phyloP scores from a whole-genome alignment of 176 grass and related monocot species.

The Aegilops tauschii region DNA sequence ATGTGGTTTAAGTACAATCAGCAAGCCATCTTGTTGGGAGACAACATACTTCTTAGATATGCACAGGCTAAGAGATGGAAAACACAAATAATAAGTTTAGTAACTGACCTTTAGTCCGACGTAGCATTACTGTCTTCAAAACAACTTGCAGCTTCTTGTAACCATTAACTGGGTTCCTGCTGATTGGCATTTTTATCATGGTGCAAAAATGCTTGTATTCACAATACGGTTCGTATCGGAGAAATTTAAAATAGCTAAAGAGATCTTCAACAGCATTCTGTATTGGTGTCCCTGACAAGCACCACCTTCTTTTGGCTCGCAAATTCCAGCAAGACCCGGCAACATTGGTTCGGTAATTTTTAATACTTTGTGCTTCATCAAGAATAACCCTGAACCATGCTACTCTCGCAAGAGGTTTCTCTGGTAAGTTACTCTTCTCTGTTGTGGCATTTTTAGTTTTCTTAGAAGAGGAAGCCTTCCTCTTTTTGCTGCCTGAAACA shows the following conservation, averaged over 20 bases:
- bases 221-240: conserved; percentile 87
- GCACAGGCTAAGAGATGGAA: neutral
- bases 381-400: conserved; percentile 96
- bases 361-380: conserved; percentile 99
- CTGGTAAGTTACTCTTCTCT: conserved; percentile 53
- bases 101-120: conserved; percentile 91
- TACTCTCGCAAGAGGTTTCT: conserved; percentile 91
- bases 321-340: conserved; percentile 96
- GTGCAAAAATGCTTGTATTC: conserved; percentile 72
- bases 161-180: conserved; percentile 63
- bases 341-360: conserved; percentile 95
- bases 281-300: conserved; percentile 98
- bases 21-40: neutral
- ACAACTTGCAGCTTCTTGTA: conserved; percentile 96
- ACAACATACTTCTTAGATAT: neutral
- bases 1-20: neutral
- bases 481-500: conserved; percentile 65
- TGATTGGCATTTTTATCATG: conserved; percentile 90
- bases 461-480: conserved; percentile 47
- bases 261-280: conserved; percentile 98
- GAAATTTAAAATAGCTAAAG: conserved; percentile 96
- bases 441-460: conserved; percentile 46
- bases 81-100: neutral
- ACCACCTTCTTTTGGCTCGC: conserved; percentile 99
- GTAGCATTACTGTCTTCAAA: conserved; percentile 95